phyloP scores from a whole-genome alignment of 352 stramenopile species.

The Blastocystis sp. region DNA sequence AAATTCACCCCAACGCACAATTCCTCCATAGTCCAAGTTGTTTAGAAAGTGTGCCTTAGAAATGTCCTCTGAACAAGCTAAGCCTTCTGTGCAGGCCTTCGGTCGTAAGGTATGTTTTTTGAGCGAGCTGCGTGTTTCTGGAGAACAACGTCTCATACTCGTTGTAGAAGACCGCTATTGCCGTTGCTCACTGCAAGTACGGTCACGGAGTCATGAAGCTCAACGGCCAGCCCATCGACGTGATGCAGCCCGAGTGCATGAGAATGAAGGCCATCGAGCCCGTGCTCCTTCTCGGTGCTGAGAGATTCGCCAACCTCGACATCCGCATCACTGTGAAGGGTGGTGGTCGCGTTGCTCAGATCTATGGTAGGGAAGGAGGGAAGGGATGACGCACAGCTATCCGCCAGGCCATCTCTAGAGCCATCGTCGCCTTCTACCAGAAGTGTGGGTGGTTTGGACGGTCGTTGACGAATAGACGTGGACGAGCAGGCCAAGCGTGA shows the following conservation, averaged over 20 bases:
- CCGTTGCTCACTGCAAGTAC: conserved; percentile 78
- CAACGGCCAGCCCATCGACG: too few species aligned
- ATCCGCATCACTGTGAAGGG: too few species aligned
- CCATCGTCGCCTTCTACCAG: conserved; percentile 98
- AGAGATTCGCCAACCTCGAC: conserved; percentile 92
- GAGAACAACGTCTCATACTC: conserved; percentile 32
- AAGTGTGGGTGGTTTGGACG: conserved; percentile 84
- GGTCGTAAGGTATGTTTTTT: conserved; percentile 56
- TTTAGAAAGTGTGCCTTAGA: conserved; percentile 70
- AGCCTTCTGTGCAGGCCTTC: conserved; percentile 49
- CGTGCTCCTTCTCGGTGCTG: conserved; percentile 89
- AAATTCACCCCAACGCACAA: conserved; percentile 71
- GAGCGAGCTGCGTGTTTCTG: not conserved
- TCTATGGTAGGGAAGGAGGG: conserved; percentile 69
- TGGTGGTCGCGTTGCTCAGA: too few species aligned
- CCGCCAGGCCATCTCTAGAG: conserved; percentile 96
- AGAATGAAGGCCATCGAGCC: too few species aligned
- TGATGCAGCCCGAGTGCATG: too few species aligned
- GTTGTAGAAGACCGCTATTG: conserved; percentile 94
- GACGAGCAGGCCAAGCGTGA: too few species aligned
- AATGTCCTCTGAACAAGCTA: conserved; percentile 53
- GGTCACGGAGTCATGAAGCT: too few species aligned
- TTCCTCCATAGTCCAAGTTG: conserved; percentile 71
- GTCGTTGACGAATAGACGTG: conserved; percentile 73
- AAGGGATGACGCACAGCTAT: conserved; percentile 77